phyloP scores from a whole-genome alignment of 2,329 filamentous ascomycete species.

The Diplodia corticola region DNA sequence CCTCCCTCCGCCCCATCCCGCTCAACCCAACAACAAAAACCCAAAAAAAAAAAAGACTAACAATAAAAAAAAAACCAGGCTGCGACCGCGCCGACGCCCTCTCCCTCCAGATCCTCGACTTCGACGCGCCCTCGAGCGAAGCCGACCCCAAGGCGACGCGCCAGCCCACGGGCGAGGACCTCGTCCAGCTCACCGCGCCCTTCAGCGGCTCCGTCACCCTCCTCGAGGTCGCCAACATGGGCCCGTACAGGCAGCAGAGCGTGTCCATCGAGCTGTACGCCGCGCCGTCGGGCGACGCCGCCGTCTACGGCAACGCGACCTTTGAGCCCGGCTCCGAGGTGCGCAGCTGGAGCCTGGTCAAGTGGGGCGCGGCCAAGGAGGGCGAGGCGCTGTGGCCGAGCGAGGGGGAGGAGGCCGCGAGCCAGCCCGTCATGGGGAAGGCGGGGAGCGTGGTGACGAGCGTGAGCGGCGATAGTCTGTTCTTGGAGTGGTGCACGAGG shows the following conservation, averaged over 20 bases:
- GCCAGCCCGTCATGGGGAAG: background rate
- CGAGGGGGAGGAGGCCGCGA: background rate
- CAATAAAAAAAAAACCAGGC: background rate
- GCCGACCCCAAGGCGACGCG: background rate
- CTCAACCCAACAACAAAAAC: too few relatives aligned
- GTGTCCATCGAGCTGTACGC: background rate
- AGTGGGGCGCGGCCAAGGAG: background rate
- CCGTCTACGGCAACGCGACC: background rate
- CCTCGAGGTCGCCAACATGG: background rate
- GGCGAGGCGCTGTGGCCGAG: background rate
- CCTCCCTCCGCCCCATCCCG: too few relatives aligned
- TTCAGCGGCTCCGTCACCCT: background rate
- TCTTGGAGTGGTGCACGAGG: background rate
- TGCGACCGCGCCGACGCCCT: background rate
- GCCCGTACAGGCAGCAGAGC: background rate
- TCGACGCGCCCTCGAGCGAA: background rate
- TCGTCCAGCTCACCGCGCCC: background rate
- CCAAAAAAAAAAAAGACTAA: too few relatives aligned
- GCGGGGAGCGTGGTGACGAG: background rate
- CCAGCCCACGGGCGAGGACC: background rate
- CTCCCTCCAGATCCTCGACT: background rate
- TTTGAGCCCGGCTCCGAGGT: background rate
- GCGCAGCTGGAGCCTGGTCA: background rate
- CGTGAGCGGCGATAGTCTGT: background rate
- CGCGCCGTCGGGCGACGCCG: background rate